A percentile compares a stretch with the other conserved stretches of the same genome.
Conservation (phyloP, 73 alveolate genomes). For the Paramecium sexaurelia region DNA sequence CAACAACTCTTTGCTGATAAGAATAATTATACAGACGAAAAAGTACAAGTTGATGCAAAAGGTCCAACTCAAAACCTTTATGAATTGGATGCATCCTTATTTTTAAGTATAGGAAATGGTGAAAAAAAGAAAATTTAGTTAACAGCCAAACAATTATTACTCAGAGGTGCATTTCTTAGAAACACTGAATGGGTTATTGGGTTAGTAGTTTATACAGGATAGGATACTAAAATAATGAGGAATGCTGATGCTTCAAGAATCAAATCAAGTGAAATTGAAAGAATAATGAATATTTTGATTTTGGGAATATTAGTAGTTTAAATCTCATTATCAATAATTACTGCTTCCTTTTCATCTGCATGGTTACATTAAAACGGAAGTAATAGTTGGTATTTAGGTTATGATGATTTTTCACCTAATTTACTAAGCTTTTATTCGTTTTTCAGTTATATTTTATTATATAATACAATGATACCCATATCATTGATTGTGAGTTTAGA, state of each 20-base stretch:
- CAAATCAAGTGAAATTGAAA: slow-evolving; percentile 71
- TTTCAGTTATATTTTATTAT: slow-evolving; percentile 81
- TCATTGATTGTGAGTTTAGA: slow-evolving; percentile 79
- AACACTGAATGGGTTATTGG: slow-evolving; percentile 97
- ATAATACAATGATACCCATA: slow-evolving; percentile 85
- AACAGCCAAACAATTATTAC: slow-evolving; percentile 79
- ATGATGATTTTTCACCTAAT: slow-evolving; percentile 43
- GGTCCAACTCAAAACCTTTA: slow-evolving; percentile 83
- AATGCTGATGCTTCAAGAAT: slow-evolving; percentile 74
- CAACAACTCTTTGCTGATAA: background rate
- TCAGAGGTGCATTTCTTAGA: slow-evolving; percentile 94
- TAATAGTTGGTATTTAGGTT: slow-evolving; percentile 23
- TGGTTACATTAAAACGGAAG: background rate
- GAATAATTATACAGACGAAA: background rate
- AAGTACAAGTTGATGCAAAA: slow-evolving; percentile 65
- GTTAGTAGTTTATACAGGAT: slow-evolving; percentile 86
- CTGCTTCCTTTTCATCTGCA: background rate
- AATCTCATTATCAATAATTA: background rate
- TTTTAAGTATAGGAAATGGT: background rate
- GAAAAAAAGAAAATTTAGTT: slow-evolving; percentile 5
- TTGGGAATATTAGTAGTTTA: slow-evolving; percentile 46
- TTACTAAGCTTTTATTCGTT: slow-evolving; percentile 58
- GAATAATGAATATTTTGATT: slow-evolving; percentile 54
- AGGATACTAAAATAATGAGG: slow-evolving; percentile 86
- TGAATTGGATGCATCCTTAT: slow-evolving; percentile 78